phyloP scores from a whole-genome alignment of 1,139 yeast species.

The Insectozyma bohioensis region DNA sequence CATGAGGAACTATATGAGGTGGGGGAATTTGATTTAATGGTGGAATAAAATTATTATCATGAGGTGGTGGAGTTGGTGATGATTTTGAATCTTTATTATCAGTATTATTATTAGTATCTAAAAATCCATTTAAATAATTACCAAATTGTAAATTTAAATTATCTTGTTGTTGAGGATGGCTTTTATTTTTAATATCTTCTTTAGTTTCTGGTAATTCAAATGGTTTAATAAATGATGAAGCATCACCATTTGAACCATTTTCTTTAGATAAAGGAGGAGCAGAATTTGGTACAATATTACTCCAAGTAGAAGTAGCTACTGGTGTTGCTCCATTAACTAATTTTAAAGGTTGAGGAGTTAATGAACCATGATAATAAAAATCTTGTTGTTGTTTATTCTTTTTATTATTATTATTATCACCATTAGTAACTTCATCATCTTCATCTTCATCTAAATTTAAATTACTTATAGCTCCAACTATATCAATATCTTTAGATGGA shows the following conservation, averaged over 20 bases:
- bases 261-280: slow-evolving; percentile 40
- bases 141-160: slow-evolving; percentile 14
- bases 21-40: slow-evolving; percentile 11
- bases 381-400: slow-evolving; percentile 6
- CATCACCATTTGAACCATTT: slow-evolving; percentile 15
- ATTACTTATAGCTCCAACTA: slow-evolving; percentile 43
- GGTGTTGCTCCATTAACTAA: neutral
- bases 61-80: slow-evolving; percentile 19
- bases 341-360: slow-evolving; percentile 36
- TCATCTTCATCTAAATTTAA: slow-evolving; percentile 41
- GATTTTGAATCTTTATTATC: slow-evolving; percentile 19
- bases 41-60: too few species aligned
- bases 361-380: slow-evolving; percentile 19
- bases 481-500: slow-evolving; percentile 27
- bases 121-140: slow-evolving; percentile 7
- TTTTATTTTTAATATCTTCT: slow-evolving; percentile 14
- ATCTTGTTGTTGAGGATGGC: too few species aligned
- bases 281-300: slow-evolving; percentile 26
- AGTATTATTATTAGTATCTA: slow-evolving; percentile 1
- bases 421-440: slow-evolving; percentile 7
- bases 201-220: slow-evolving; percentile 38
- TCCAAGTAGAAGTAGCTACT: slow-evolving; percentile 25
- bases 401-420: too few species aligned
- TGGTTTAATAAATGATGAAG: slow-evolving; percentile 24
- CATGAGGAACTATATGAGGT: slow-evolving; percentile 5